Evolutionary conservation across 768 basidiomycete species (phyloP).

Genomic region (Tulasnella sp.): DNA sequence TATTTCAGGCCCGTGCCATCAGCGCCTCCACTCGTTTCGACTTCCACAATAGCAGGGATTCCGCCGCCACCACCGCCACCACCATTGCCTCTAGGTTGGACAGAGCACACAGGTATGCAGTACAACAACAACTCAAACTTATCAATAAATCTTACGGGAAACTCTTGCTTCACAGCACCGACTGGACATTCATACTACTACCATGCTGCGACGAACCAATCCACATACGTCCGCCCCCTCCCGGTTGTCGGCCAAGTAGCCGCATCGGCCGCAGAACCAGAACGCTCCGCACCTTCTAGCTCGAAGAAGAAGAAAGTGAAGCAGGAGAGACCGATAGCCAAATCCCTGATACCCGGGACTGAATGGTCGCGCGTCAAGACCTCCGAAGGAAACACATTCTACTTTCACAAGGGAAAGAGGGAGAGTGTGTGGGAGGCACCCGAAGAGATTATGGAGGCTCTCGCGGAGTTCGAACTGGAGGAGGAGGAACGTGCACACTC

Average conservation of each 20-base stretch:
- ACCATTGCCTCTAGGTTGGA: constrained; percentile 78
- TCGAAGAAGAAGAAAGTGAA: constrained; percentile 36
- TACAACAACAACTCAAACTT: no score
- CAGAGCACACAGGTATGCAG: constrained; percentile 78
- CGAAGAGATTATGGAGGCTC: constrained; percentile 67
- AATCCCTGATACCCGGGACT: constrained; percentile 75
- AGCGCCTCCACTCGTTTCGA: not conserved
- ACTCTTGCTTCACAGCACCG: constrained; percentile 41
- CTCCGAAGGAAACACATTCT: constrained; percentile 85
- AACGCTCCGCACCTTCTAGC: not conserved
- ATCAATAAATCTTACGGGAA: no score
- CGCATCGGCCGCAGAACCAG: constrained; percentile 22
- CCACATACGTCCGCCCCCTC: constrained; percentile 77
- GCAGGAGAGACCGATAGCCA: constrained; percentile 81
- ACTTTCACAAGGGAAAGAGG: constrained; percentile 69
- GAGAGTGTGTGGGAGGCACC: constrained; percentile 84
- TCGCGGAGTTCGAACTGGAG: constrained; percentile 39
- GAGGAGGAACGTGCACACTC: constrained; percentile 25
- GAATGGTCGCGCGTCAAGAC: constrained; percentile 86
- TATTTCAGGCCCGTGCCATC: not conserved
- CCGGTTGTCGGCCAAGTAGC: constrained; percentile 20
- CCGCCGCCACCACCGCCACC: constrained; percentile 18
- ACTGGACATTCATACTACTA: constrained; percentile 74
- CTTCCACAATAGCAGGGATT: not conserved
- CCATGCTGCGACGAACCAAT: constrained; percentile 67